Conservation (phyloP, 257 asterid species). For the Nicotiana tabacum region DNA sequence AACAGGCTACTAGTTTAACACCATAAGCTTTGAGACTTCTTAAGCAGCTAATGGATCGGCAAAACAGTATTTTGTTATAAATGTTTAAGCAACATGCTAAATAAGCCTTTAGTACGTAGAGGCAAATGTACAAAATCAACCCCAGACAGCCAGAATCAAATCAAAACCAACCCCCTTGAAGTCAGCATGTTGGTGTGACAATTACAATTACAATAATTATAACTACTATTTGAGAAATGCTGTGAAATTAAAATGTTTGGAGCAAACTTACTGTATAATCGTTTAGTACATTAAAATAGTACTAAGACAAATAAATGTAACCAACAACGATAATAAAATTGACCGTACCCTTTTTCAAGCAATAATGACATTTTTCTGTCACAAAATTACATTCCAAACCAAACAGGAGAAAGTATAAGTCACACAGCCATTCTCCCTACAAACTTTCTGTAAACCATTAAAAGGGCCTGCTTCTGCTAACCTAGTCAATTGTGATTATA, state of each 20-base stretch:
- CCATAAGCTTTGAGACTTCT: background rate
- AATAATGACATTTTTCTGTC: background rate
- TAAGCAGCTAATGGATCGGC: background rate
- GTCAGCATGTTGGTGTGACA: background rate
- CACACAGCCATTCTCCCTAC: background rate
- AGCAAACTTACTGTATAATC: background rate
- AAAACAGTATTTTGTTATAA: background rate
- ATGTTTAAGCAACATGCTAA: background rate
- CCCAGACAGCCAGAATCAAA: background rate
- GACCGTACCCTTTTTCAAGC: background rate
- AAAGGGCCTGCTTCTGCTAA: background rate
- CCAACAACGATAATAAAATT: background rate
- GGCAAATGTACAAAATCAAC: background rate
- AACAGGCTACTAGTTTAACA: background rate
- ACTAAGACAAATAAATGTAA: background rate
- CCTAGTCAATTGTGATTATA: background rate
- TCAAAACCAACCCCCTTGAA: background rate
- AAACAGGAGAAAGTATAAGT: background rate
- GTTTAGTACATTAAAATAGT: background rate
- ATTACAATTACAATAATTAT: background rate
- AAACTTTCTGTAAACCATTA: background rate
- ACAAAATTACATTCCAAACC: background rate
- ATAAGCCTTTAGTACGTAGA: background rate
- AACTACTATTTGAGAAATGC: background rate
- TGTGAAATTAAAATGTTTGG: slow-evolving; percentile 3